A percentile compares a stretch with the other conserved stretches of the same genome.
Conservation (phyloP, 306 rosid species). For the Inga leiocalycina region DNA sequence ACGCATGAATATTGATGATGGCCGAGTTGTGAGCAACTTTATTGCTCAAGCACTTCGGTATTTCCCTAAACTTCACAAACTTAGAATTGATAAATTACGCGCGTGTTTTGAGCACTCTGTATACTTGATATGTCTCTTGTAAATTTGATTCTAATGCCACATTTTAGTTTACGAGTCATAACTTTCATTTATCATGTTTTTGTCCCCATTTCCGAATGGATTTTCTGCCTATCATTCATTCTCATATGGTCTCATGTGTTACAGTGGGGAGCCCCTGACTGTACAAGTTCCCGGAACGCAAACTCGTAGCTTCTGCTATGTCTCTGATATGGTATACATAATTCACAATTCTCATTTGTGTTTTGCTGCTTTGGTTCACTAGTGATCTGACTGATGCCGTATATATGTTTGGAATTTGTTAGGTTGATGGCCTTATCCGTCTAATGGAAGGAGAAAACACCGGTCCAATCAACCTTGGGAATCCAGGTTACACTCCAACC, state of each 20-base stretch:
- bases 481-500: conserved; percentile 45
- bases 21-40: conserved; percentile 75
- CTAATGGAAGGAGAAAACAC: conserved; percentile 64
- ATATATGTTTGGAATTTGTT: not conserved
- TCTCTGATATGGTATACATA: conserved; percentile 57
- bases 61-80: conserved; percentile 23
- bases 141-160: not conserved
- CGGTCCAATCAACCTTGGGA: conserved; percentile 63
- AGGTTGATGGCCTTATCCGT: conserved; percentile 67
- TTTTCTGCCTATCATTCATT: not conserved
- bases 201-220: not conserved
- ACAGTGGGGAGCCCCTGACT: conserved; percentile 58
- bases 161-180: not conserved
- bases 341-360: not conserved
- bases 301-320: conserved; percentile 66
- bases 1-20: conserved; percentile 81
- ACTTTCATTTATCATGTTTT: not conserved
- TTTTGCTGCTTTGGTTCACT: not conserved
- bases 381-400: not conserved
- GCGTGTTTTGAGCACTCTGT: not conserved
- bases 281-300: conserved; percentile 65
- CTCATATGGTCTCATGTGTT: conserved; percentile 3
- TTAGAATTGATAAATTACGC: not conserved
- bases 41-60: conserved; percentile 81
- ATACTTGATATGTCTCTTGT: not conserved